Percentiles rank a stretch among this genome's conserved stretches.
These are phyloP conservation scores for Mycena haematopus DNA, from an alignment of 768 basidiomycete species.

Conservation along the genomic window DNA sequence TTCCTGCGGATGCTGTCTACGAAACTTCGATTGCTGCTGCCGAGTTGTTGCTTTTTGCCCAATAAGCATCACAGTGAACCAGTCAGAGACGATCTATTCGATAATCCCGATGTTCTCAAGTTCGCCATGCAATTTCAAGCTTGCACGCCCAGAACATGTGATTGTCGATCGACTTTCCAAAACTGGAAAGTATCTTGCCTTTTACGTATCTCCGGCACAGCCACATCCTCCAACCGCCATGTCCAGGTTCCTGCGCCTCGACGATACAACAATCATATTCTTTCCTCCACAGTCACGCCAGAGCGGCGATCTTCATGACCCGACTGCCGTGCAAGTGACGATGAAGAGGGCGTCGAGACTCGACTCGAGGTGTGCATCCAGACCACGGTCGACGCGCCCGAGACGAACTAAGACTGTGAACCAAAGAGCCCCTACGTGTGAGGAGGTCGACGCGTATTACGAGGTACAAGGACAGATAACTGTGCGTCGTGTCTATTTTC, in stretches of 20 bases:
- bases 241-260: slow-evolving; percentile 17
- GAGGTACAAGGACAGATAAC: slow-evolving; percentile 28
- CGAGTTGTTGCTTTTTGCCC: too few relatives aligned
- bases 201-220: background rate
- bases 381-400: background rate
- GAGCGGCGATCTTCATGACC: background rate
- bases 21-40: too few relatives aligned
- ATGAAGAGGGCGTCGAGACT: slow-evolving; percentile 9
- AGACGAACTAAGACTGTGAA: too few relatives aligned
- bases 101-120: too few relatives aligned
- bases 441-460: slow-evolving; percentile 24
- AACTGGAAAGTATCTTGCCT: background rate
- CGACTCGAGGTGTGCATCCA: slow-evolving; percentile 8
- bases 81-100: too few relatives aligned
- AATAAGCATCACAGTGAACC: too few relatives aligned
- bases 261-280: slow-evolving; percentile 21
- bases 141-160: too few relatives aligned
- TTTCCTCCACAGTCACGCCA: slow-evolving; percentile 13
- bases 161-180: background rate
- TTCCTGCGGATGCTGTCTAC: background rate
- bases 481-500: slow-evolving; percentile 4
- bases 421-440: slow-evolving; percentile 16
- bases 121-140: too few relatives aligned
- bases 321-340: slow-evolving; percentile 26
- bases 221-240: slow-evolving; percentile 3